Conservation (phyloP, 495 filamentous ascomycete genomes). For the Xylaria acuta region DNA sequence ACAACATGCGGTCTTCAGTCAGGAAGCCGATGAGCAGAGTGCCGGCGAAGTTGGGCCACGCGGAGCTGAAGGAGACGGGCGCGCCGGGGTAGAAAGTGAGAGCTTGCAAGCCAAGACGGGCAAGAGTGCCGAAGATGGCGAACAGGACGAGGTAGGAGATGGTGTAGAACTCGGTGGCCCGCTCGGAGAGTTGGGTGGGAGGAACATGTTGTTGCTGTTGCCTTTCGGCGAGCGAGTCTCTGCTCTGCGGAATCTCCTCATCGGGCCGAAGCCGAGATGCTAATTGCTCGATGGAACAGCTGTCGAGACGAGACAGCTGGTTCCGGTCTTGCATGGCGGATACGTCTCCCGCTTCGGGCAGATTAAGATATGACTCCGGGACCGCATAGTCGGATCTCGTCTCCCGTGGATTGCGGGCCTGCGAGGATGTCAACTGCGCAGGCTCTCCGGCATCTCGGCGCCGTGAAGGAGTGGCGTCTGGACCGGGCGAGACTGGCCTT, state of each 20-base stretch:
- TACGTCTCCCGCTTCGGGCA: constrained; percentile 53
- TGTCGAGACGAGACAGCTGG: constrained; percentile 42
- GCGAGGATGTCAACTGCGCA: neutral
- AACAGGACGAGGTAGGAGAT: constrained; percentile 85
- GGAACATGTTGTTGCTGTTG: constrained; percentile 5
- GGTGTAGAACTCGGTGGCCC: constrained; percentile 76
- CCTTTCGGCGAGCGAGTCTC: constrained; percentile 5
- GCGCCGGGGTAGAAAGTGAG: constrained; percentile 82
- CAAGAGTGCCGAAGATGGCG: constrained; percentile 84
- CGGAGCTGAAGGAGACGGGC: constrained; percentile 72
- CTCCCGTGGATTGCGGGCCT: neutral
- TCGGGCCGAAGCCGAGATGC: constrained; percentile 29
- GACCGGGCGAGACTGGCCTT: neutral
- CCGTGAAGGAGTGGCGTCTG: constrained; percentile 8
- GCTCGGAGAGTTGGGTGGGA: constrained; percentile 50
- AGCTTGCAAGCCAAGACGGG: constrained; percentile 80
- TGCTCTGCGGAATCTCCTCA: constrained; percentile 10
- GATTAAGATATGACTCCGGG: constrained; percentile 56
- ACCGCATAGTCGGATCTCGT: constrained; percentile 45
- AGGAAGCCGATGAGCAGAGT: constrained; percentile 87
- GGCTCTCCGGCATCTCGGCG: constrained; percentile 4
- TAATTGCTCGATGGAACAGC: constrained; percentile 34
- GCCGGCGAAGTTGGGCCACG: constrained; percentile 94
- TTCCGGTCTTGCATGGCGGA: constrained; percentile 54
- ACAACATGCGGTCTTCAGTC: constrained; percentile 77